Percentiles rank a stretch among this genome's conserved stretches.
Conservation (phyloP, 805 yeast genomes). For the Pichia eremophila region DNA sequence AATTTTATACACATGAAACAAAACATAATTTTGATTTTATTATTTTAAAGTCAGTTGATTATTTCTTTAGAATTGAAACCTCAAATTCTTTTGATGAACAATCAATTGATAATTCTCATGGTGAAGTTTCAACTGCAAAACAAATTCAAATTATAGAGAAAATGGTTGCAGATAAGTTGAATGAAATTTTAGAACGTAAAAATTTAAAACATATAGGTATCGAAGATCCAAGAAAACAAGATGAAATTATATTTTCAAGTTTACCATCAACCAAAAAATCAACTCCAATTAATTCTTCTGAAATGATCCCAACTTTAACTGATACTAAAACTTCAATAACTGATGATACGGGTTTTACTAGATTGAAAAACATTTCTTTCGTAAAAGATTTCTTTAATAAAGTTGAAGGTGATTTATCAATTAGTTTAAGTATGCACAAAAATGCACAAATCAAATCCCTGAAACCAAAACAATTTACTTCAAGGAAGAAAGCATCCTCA, state of each 20-base stretch:
- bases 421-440: slow-evolving; percentile 1
- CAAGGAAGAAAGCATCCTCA: background rate
- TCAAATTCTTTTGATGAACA: background rate
- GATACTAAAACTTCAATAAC: slow-evolving; percentile 2
- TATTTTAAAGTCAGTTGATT: slow-evolving; percentile 13
- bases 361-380: background rate
- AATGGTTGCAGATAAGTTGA: slow-evolving; percentile 7
- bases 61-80: slow-evolving; percentile 17
- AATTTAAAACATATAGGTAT: slow-evolving; percentile 5
- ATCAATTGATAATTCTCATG: background rate
- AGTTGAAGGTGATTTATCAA: slow-evolving; percentile 8
- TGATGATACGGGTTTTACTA: background rate
- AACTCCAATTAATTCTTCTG: background rate
- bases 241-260: slow-evolving; percentile 10
- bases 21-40: slow-evolving; percentile 19
- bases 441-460: slow-evolving; percentile 8
- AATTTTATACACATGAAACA: slow-evolving; percentile 12
- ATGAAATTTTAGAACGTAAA: slow-evolving; percentile 8
- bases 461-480: slow-evolving; percentile 6
- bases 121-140: slow-evolving; percentile 5
- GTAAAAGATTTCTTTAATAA: slow-evolving; percentile 11
- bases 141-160: slow-evolving; percentile 11
- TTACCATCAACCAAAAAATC: slow-evolving; percentile 1
- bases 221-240: slow-evolving; percentile 6
- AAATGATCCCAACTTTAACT: slow-evolving; percentile 1